These are phyloP conservation scores for Eucalyptus marginata DNA, from an alignment of 345 rosid genomes.

Conservation along the genomic window DNA sequence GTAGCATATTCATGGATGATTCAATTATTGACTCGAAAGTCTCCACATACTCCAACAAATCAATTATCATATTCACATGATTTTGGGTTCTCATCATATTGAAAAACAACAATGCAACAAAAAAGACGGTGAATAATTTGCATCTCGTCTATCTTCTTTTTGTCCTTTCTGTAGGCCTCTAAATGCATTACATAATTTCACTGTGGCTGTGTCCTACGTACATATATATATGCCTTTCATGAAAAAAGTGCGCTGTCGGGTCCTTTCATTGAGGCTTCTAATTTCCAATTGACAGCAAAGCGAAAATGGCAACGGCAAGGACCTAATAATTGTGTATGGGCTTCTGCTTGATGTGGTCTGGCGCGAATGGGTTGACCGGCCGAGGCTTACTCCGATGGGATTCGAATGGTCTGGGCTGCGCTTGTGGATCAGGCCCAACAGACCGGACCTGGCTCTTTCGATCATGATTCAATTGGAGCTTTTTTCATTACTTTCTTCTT, in stretches of 20 bases:
- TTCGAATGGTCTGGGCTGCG: not conserved
- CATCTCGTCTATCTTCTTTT: not conserved
- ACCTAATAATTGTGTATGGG: too few relatives aligned
- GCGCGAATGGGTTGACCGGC: not conserved
- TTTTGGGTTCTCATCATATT: too few relatives aligned
- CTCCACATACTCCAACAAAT: too few relatives aligned
- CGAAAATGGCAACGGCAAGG: too few relatives aligned
- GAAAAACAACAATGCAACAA: too few relatives aligned
- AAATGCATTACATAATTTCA: not conserved
- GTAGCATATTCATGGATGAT: too few relatives aligned
- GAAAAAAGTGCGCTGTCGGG: not conserved
- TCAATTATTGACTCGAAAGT: too few relatives aligned
- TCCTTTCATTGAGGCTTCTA: too few relatives aligned
- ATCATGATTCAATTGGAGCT: not conserved
- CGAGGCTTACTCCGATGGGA: accelerated
- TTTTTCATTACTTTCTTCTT: too few relatives aligned
- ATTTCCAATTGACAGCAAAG: too few relatives aligned
- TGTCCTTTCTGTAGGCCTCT: not conserved
- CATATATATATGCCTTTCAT: not conserved
- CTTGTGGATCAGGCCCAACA: not conserved
- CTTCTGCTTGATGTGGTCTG: not conserved
- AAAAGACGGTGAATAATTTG: too few relatives aligned
- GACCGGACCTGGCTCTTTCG: not conserved
- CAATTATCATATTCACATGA: too few relatives aligned
- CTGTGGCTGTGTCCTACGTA: not conserved